Evolutionary conservation across 1,139 yeast genomes (phyloP).

Genomic region (Kurtzmaniella quercitrusa): DNA sequence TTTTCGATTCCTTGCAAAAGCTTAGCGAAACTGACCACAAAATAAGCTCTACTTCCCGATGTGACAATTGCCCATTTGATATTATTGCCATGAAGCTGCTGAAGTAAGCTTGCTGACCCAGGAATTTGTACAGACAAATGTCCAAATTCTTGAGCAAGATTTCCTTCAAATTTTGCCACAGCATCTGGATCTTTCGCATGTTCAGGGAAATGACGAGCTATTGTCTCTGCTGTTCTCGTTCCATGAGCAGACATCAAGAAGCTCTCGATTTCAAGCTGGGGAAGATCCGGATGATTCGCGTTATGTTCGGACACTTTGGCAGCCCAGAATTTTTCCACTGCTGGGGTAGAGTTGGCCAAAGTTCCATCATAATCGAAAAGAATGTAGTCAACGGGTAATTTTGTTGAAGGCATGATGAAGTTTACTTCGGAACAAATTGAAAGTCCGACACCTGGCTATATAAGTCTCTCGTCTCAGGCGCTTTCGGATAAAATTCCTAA

Average conservation of each 20-base stretch:
- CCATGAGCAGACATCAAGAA: constrained; percentile 17
- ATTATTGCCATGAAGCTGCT: constrained; percentile 9
- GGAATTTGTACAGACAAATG: constrained; percentile 15
- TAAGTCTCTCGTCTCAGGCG: too few species aligned
- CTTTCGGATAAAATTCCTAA: neutral
- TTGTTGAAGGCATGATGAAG: constrained; percentile 1
- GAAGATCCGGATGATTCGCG: constrained; percentile 8
- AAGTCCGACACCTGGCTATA: too few species aligned
- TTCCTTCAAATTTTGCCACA: constrained; percentile 14
- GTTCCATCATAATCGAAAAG: constrained; percentile 22
- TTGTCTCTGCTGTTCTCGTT: constrained; percentile 15
- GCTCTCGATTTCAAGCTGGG: constrained; percentile 10
- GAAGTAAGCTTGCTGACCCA: constrained; percentile 13
- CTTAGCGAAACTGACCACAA: constrained; percentile 17
- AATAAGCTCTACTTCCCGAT: constrained; percentile 17
- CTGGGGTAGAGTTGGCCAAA: constrained; percentile 18
- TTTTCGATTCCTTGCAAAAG: constrained; percentile 10
- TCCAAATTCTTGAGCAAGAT: constrained; percentile 16
- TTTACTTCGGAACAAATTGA: too few species aligned
- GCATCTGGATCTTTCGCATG: constrained; percentile 9
- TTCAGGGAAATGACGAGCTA: constrained; percentile 15
- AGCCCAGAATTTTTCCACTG: constrained; percentile 19
- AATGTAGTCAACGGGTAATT: constrained; percentile 5
- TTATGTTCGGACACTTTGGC: constrained; percentile 15
- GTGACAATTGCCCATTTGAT: constrained; percentile 20